These are phyloP conservation scores for Neurospora sp. DNA, from an alignment of 495 filamentous ascomycete genomes.

Conservation along the genomic window DNA sequence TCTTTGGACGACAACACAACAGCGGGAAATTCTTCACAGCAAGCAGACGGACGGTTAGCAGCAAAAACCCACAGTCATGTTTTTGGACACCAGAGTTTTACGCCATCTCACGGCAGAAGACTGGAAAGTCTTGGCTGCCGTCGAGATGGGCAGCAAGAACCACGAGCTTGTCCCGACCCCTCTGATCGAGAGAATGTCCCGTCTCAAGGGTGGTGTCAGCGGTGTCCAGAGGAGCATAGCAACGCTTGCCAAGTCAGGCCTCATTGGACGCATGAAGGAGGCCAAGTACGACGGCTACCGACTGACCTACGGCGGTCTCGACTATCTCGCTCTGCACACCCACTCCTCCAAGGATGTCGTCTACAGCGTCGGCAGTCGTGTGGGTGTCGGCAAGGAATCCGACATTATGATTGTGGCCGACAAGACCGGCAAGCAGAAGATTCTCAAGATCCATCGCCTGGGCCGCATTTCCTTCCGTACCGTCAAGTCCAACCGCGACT, in stretches of 20 bases:
- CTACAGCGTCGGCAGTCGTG: constrained; percentile 88
- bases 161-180: constrained; percentile 93
- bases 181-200: constrained; percentile 73
- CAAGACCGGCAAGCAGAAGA: constrained; percentile 49
- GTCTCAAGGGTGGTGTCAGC: constrained; percentile 63
- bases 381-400: constrained; percentile 94
- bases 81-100: constrained; percentile 82
- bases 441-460: constrained; percentile 86
- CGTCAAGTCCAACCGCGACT: constrained; percentile 92
- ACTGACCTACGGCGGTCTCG: constrained; percentile 90
- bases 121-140: constrained; percentile 89
- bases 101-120: constrained; percentile 88
- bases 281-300: constrained; percentile 97
- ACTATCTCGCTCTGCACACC: constrained; percentile 89
- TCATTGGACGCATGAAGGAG: constrained; percentile 90
- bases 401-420: constrained; percentile 90
- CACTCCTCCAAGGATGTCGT: constrained; percentile 67
- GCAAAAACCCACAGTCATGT: neutral
- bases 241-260: constrained; percentile 77
- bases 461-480: constrained; percentile 95
- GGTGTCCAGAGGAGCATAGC: constrained; percentile 85
- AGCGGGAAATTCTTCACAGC: neutral
- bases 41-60: neutral
- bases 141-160: constrained; percentile 88
- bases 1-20: neutral